Percentiles rank a stretch among this genome's conserved stretches.
phyloP scores from a whole-genome alignment of 2,329 filamentous ascomycete genomes.

The Colletotrichum theobromicola region DNA sequence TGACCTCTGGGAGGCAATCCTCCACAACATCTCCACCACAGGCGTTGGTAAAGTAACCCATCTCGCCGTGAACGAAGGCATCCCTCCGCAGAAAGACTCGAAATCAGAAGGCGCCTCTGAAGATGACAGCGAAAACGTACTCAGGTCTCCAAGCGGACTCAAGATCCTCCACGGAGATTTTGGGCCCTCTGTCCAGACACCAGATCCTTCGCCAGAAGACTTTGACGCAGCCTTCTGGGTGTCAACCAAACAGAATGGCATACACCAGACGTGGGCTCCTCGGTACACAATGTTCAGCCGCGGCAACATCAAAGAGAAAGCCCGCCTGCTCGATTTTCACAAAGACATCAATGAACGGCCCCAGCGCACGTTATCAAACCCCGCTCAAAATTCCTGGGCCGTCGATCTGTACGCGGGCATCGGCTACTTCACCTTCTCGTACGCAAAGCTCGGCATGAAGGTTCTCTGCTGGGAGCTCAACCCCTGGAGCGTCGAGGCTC shows the following conservation, averaged over 20 bases:
- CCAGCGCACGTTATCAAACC: background rate
- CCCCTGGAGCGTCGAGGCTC: constrained; percentile 83
- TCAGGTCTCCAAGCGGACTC: constrained; percentile 76
- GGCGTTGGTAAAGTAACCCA: constrained; percentile 54
- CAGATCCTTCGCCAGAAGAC: constrained; percentile 48
- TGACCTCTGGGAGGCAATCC: constrained; percentile 54
- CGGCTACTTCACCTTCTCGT: constrained; percentile 91
- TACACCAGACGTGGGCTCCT: constrained; percentile 86
- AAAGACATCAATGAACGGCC: background rate
- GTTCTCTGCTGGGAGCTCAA: constrained; percentile 93
- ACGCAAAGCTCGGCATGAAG: constrained; percentile 71
- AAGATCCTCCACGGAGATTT: constrained; percentile 77
- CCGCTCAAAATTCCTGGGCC: constrained; percentile 48
- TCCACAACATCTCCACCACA: constrained; percentile 49
- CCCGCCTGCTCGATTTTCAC: constrained; percentile 68
- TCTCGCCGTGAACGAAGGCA: constrained; percentile 66
- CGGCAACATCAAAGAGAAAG: constrained; percentile 90
- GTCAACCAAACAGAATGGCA: constrained; percentile 76
- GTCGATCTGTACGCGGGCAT: constrained; percentile 93
- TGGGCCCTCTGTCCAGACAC: constrained; percentile 50
- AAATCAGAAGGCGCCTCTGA: background rate
- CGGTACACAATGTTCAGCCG: constrained; percentile 93
- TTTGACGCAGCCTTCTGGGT: constrained; percentile 80
- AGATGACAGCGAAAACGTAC: constrained; percentile 62
- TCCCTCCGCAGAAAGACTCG: constrained; percentile 49